phyloP scores from a whole-genome alignment of 805 yeast species.

The Nakazawaea molendinolei region DNA sequence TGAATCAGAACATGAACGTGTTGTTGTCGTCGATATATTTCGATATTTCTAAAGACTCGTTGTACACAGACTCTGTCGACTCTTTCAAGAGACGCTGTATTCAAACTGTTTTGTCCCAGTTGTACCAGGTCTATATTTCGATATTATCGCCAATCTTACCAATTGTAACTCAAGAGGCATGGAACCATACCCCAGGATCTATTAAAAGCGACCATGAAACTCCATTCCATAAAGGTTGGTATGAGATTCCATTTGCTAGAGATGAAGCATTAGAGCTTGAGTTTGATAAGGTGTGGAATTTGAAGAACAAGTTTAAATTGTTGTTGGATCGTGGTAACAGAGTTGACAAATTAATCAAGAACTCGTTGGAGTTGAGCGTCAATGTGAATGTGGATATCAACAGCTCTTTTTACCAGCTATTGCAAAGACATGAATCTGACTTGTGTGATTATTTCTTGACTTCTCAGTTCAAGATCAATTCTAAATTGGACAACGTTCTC shows the following conservation, averaged over 20 bases:
- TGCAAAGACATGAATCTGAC: constrained; percentile 31
- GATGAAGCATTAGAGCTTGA: constrained; percentile 32
- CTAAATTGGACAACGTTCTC: constrained; percentile 3
- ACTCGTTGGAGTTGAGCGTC: constrained; percentile 52
- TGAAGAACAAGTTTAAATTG: constrained; percentile 44
- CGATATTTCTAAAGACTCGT: constrained; percentile 76
- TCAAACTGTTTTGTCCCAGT: constrained; percentile 59
- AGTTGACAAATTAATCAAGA: constrained; percentile 41
- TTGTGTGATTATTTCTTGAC: constrained; percentile 56
- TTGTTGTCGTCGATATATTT: constrained; percentile 80
- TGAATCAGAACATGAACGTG: constrained; percentile 67
- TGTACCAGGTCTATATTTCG: constrained; percentile 57
- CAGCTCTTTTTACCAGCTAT: constrained; percentile 11
- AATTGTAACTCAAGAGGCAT: constrained; percentile 77
- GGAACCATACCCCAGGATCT: constrained; percentile 49
- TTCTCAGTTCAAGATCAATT: constrained; percentile 42
- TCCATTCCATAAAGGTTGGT: constrained; percentile 45
- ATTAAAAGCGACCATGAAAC: constrained; percentile 24
- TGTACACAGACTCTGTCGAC: constrained; percentile 59
- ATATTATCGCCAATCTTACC: constrained; percentile 80
- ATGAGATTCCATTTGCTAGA: constrained; percentile 26
- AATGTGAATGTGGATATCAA: constrained; percentile 15
- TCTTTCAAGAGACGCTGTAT: constrained; percentile 46
- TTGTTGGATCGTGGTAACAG: constrained; percentile 52
- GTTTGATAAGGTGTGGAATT: constrained; percentile 36